A percentile compares a stretch with the other conserved stretches of the same genome.
Evolutionary conservation across 208 protist species (phyloP).

Genomic region (Trypanosoma cruzi): DNA sequence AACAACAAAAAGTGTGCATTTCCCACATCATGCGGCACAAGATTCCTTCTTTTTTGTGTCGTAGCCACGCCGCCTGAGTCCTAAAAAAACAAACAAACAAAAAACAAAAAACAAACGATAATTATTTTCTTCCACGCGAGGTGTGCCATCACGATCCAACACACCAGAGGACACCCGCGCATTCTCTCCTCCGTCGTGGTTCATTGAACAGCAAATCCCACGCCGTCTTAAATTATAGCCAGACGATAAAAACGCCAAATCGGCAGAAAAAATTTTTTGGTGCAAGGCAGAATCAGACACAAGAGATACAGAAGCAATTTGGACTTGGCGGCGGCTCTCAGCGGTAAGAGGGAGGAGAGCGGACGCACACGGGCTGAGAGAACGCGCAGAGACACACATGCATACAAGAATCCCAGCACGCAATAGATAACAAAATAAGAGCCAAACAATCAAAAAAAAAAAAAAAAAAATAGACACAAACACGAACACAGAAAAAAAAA

Average conservation of each 20-base stretch:
- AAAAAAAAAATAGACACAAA: not conserved
- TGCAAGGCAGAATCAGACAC: not conserved
- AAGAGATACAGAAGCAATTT: not conserved
- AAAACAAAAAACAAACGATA: conserved; percentile 11
- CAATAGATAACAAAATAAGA: too few species aligned
- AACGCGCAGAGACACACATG: not conserved
- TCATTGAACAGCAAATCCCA: not conserved
- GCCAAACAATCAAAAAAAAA: too few species aligned
- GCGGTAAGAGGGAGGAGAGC: not conserved
- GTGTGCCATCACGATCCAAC: not conserved
- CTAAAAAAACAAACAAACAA: too few species aligned
- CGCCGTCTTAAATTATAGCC: not conserved
- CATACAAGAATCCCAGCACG: not conserved
- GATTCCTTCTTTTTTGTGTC: not conserved
- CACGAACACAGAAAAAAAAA: not conserved
- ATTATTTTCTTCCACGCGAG: not conserved
- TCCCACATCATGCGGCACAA: not conserved
- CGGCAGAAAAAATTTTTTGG: not conserved
- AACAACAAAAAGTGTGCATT: not conserved
- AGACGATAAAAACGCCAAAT: not conserved
- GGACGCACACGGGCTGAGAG: not conserved
- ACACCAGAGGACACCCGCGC: not conserved
- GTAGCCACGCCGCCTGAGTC: not conserved
- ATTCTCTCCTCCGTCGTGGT: not conserved
- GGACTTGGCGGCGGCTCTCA: not conserved